Conservation (phyloP, 306 rosid species). For the Vigna radiata region DNA sequence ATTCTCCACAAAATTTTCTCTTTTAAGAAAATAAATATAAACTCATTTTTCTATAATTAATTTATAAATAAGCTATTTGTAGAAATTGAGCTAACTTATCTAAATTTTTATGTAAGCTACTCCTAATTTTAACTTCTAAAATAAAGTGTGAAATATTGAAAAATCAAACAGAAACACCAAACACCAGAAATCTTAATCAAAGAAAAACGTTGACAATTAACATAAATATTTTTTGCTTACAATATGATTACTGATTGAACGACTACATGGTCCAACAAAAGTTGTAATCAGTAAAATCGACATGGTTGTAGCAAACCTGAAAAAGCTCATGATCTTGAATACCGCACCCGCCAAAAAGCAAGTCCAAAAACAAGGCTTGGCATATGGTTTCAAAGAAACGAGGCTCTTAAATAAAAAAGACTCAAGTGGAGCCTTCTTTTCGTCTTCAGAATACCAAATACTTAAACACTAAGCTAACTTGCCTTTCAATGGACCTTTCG, state of each 20-base stretch:
- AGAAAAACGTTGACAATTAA: neutral
- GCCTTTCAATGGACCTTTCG: conserved; percentile 59
- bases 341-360: conserved; percentile 46
- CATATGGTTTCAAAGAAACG: conserved; percentile 10
- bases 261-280: conserved; percentile 39
- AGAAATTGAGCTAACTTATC: no score
- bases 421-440: conserved; percentile 23
- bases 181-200: neutral
- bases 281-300: conserved; percentile 44
- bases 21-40: no score
- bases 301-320: conserved; percentile 37
- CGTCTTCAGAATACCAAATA: conserved; percentile 12
- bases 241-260: conserved; percentile 13
- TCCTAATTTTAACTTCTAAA: no score
- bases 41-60: no score
- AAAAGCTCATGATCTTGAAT: conserved; percentile 37
- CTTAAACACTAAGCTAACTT: conserved; percentile 57
- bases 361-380: conserved; percentile 41
- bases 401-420: conserved; percentile 36
- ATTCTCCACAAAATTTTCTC: no score
- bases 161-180: neutral
- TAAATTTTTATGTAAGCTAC: no score
- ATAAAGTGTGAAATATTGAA: neutral
- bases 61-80: no score
- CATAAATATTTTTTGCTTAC: conserved; percentile 30